Percentiles rank a stretch among this genome's conserved stretches.
Conservation (phyloP, 805 yeast species). For the Diddensiella caesifluorescens region DNA sequence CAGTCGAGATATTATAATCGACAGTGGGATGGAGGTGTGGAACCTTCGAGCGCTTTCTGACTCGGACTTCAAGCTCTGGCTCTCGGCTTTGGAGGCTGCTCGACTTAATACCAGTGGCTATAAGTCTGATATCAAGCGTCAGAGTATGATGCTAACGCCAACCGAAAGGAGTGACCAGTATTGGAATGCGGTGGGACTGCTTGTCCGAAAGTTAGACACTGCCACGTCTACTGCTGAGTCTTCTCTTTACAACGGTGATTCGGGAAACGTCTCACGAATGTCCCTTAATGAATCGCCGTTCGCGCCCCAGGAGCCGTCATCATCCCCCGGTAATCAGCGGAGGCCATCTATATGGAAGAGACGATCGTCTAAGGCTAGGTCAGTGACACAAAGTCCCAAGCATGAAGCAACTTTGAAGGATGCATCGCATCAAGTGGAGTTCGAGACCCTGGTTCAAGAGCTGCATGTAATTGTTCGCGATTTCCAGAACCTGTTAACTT, state of each 20-base stretch:
- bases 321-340: conserved; percentile 9
- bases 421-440: no score
- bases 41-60: conserved; percentile 61
- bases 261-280: conserved; percentile 9
- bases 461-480: no score
- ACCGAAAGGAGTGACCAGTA: no score
- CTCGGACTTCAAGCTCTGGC: conserved; percentile 76
- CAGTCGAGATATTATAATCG: conserved; percentile 67
- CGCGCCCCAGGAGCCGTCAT: neutral
- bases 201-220: conserved; percentile 3
- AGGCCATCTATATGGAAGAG: conserved; percentile 21
- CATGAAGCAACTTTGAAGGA: no score
- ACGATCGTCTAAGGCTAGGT: conserved; percentile 3
- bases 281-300: conserved; percentile 6
- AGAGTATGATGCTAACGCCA: no score
- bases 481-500: no score
- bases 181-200: conserved; percentile 2
- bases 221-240: conserved; percentile 3
- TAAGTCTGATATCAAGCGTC: no score
- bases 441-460: no score
- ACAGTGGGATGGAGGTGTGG: conserved; percentile 96
- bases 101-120: conserved; percentile 1
- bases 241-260: neutral
- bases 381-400: no score
- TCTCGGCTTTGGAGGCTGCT: conserved; percentile 57